Percentiles rank a stretch among this genome's conserved stretches.
Conservation (phyloP, 169 alveolate genomes). For the Perkinsus marinus region DNA sequence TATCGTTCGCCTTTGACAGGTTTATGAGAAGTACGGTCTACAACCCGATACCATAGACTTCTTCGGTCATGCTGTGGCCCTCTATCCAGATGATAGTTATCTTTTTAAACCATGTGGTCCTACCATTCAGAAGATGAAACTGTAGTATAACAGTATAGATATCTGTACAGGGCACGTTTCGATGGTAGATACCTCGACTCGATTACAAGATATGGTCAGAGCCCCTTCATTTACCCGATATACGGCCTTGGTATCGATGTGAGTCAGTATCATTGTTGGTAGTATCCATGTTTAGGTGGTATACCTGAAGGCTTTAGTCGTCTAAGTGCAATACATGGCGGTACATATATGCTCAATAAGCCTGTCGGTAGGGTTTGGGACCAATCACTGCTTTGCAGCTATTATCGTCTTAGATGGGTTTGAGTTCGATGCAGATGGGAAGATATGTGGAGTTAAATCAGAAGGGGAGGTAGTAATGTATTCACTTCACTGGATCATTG, state of each 20-base stretch:
- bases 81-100: conserved; percentile 76
- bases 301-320: conserved; percentile 27
- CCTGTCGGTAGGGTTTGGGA: conserved; percentile 54
- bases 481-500: conserved; percentile 8
- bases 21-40: conserved; percentile 71
- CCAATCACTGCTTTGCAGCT: neutral
- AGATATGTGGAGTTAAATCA: conserved; percentile 63
- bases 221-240: conserved; percentile 95
- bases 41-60: conserved; percentile 92
- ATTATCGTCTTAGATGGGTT: conserved; percentile 43
- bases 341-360: conserved; percentile 88
- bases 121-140: conserved; percentile 75
- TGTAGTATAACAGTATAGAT: conserved; percentile 21
- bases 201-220: conserved; percentile 83
- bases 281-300: neutral
- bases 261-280: neutral
- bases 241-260: conserved; percentile 82
- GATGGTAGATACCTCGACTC: conserved; percentile 64
- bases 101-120: conserved; percentile 62
- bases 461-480: conserved; percentile 45
- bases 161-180: neutral
- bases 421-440: conserved; percentile 61
- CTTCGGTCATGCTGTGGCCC: conserved; percentile 95
- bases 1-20: conserved; percentile 40
- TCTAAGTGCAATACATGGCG: conserved; percentile 89